Percentiles rank a stretch among this genome's conserved stretches.
phyloP scores from a whole-genome alignment of 345 rosid species.

The Murraya koenigii region DNA sequence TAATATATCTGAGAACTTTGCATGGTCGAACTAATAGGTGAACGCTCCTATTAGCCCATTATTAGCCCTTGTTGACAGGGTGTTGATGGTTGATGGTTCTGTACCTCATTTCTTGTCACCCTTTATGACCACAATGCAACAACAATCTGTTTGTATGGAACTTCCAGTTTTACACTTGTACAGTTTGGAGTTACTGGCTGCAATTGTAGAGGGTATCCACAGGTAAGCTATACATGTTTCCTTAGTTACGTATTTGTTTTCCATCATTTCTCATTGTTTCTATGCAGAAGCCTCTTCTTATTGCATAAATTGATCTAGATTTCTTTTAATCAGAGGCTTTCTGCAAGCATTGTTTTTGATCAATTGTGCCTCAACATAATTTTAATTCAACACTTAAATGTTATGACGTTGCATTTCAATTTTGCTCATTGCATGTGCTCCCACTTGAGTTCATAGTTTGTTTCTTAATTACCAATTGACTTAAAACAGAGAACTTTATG shows the following conservation, averaged over 20 bases:
- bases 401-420: not conserved
- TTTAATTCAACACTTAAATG: not conserved
- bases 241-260: not conserved
- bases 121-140: conserved; percentile 64
- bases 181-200: conserved; percentile 61
- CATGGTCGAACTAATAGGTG: conserved; percentile 42
- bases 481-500: not conserved
- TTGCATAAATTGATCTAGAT: not conserved
- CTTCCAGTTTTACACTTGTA: conserved; percentile 71
- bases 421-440: not conserved
- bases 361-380: not conserved
- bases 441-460: not conserved
- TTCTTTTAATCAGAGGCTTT: not conserved
- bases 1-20: conserved; percentile 7
- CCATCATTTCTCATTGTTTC: not conserved
- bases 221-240: conserved; percentile 36
- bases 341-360: not conserved
- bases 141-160: conserved; percentile 67
- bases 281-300: not conserved
- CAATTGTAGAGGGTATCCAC: conserved; percentile 63
- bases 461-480: not conserved
- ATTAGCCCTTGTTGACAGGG: conserved; percentile 74
- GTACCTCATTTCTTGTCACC: conserved; percentile 40
- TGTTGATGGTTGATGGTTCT: conserved; percentile 79
- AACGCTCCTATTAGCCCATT: conserved; percentile 56